Evolutionary conservation across 148 eudicot species (phyloP).

Genomic region (Diospyros lotus): DNA sequence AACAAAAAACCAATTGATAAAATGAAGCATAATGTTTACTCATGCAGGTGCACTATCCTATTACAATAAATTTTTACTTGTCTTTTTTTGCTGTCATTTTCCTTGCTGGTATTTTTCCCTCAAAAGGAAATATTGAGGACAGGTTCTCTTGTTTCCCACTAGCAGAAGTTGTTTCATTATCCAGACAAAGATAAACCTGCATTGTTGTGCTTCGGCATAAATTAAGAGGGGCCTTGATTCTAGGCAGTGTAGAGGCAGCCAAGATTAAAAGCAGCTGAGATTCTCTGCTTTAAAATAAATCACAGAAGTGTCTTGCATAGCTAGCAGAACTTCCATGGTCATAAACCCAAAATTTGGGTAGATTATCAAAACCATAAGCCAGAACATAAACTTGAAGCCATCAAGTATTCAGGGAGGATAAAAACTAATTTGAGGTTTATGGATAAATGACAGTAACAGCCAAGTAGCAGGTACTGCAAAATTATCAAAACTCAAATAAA

Average conservation of each 20-base stretch:
- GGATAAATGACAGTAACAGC: neutral
- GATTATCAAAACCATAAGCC: neutral
- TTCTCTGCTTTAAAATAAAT: neutral
- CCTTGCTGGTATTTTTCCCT: neutral
- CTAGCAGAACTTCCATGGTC: neutral
- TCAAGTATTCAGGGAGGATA: neutral
- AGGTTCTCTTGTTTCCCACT: neutral
- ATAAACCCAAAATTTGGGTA: neutral
- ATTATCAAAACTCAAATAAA: conserved; percentile 8
- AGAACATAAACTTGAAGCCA: neutral
- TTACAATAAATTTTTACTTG: too few species aligned
- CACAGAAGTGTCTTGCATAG: neutral
- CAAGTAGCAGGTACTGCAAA: neutral
- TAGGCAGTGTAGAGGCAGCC: neutral
- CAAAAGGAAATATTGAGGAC: neutral
- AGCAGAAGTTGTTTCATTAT: neutral
- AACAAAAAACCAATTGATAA: neutral
- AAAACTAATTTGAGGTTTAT: neutral
- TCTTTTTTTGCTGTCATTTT: neutral
- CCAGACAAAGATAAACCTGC: neutral
- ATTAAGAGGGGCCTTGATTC: neutral
- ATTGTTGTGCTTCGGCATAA: neutral
- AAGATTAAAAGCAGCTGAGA: neutral
- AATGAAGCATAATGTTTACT: neutral
- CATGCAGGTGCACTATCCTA: too few species aligned